Base-by-base conservation (phyloP, 352 stramenopile species). In the Phytophthora pistaciae region DNA sequence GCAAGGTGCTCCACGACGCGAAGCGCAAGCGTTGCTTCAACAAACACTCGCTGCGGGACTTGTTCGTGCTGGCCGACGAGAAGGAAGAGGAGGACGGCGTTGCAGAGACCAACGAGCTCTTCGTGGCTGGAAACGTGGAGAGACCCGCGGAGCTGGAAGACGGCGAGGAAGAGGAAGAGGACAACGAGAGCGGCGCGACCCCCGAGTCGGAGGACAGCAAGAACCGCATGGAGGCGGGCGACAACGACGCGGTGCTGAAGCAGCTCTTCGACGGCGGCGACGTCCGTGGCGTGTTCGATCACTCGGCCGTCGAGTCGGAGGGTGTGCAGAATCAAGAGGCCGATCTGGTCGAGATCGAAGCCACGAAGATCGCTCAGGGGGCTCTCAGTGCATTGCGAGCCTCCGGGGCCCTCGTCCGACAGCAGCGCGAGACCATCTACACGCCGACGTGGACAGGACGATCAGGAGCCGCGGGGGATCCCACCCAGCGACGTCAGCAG, bases 1-100 rank as follows among this genome's bases (percentile, higher is more conserved):
- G 98, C 69, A 98, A 98, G 61, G 94, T 99, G 3, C 78, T 99
- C 49, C 94, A 98, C 48, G 97, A 99, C 73, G 93, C 97, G 27
- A 98, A 98, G 68, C 97, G 99, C 63, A 96, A 96, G 75, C 88
- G 97, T 0, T 97, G 99, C 29, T 99, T 99, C 72, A 99, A 98
- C 60, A 94, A 98, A 53, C 96, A 98, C 69, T 95, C 98, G 61
- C 80, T 99, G 42, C 90, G 91, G 14, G 97, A 99, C 74, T 72
- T 99, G 13, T 99, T 99, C 78, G 92, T 97, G 6, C 79, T 99
- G 10, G 91, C 75, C 0, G 77, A 88, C 33, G 74, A 91, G 42
- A 79, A 78, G 56, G 68, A 79, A 21, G 77, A 90, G 54, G 67
- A 82, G 0, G 80, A 93, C 36, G 87, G 85, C 20, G 79, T 88